Evolutionary conservation across 2,329 filamentous ascomycete species (phyloP).

Genomic region (Zymoseptoria passerinii): DNA sequence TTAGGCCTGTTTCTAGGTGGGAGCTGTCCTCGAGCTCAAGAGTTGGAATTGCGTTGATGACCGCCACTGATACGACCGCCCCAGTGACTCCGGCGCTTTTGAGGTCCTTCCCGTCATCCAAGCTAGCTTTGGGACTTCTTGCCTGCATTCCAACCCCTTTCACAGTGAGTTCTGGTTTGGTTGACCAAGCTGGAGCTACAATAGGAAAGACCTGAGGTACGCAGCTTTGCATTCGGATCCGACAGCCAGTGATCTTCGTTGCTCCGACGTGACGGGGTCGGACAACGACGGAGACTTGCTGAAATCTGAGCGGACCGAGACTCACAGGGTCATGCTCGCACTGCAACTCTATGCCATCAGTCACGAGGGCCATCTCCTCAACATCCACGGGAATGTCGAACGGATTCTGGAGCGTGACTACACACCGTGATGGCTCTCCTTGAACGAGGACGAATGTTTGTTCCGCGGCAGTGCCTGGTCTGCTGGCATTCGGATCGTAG

Average conservation of each 20-base stretch:
- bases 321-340: slow-evolving; percentile 56
- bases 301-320: slow-evolving; percentile 74
- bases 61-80: slow-evolving; percentile 40
- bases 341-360: slow-evolving; percentile 64
- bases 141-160: slow-evolving; percentile 42
- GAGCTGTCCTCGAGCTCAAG: slow-evolving; percentile 68
- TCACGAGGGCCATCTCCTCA: slow-evolving; percentile 67
- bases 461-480: slow-evolving; percentile 46
- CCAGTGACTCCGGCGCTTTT: slow-evolving; percentile 13
- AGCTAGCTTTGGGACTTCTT: neutral
- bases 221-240: slow-evolving; percentile 73
- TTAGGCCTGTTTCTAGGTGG: slow-evolving; percentile 74
- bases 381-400: slow-evolving; percentile 90
- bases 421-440: slow-evolving; percentile 68
- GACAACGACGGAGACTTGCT: slow-evolving; percentile 65
- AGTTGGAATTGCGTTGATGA: slow-evolving; percentile 71
- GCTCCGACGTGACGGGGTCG: slow-evolving; percentile 58
- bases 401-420: slow-evolving; percentile 81
- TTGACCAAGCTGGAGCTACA: slow-evolving; percentile 67
- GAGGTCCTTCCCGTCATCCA: slow-evolving; percentile 2
- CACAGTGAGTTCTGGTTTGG: slow-evolving; percentile 60
- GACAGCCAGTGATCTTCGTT: slow-evolving; percentile 67
- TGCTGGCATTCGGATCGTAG: slow-evolving; percentile 84
- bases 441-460: slow-evolving; percentile 62
- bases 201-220: slow-evolving; percentile 76